Percentiles rank a stretch among this genome's conserved stretches.
Evolutionary conservation across 2,329 filamentous ascomycete genomes (phyloP).

Genomic region (Aureobasidium sp.): DNA sequence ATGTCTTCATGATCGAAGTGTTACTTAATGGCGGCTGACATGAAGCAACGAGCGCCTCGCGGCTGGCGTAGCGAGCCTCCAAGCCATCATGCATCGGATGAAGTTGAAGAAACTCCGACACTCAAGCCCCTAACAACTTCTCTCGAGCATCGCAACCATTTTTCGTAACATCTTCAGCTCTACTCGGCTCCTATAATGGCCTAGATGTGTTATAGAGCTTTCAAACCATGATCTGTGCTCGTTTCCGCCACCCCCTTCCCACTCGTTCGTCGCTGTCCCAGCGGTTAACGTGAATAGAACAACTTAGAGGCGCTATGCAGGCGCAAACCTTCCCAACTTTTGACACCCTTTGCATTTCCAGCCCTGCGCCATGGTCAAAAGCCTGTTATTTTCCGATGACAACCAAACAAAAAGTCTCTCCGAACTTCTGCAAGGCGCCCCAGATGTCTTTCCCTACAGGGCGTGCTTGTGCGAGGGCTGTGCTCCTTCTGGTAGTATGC

Average conservation of each 20-base stretch:
- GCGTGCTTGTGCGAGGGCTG: neutral
- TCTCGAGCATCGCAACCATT: neutral
- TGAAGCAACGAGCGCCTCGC: neutral
- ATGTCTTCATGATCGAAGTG: neutral
- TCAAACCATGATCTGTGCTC: neutral
- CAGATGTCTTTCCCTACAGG: conserved; percentile 4
- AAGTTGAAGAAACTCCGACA: neutral
- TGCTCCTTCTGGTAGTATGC: too few species aligned
- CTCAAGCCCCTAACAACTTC: neutral
- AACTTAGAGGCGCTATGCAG: too few species aligned
- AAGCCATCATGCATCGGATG: neutral
- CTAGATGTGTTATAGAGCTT: neutral
- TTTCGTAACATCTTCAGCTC: neutral
- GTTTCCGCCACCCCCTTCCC: neutral
- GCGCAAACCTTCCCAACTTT: neutral
- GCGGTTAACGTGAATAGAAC: neutral
- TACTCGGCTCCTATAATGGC: neutral
- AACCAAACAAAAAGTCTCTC: neutral
- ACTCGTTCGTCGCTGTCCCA: neutral
- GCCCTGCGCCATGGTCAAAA: neutral
- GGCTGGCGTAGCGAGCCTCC: neutral
- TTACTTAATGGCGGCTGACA: neutral
- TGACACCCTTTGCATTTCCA: neutral
- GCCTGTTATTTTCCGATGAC: neutral
- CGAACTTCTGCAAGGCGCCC: neutral